Conservation (phyloP, 768 basidiomycete genomes). For the Tulasnella sp. region DNA sequence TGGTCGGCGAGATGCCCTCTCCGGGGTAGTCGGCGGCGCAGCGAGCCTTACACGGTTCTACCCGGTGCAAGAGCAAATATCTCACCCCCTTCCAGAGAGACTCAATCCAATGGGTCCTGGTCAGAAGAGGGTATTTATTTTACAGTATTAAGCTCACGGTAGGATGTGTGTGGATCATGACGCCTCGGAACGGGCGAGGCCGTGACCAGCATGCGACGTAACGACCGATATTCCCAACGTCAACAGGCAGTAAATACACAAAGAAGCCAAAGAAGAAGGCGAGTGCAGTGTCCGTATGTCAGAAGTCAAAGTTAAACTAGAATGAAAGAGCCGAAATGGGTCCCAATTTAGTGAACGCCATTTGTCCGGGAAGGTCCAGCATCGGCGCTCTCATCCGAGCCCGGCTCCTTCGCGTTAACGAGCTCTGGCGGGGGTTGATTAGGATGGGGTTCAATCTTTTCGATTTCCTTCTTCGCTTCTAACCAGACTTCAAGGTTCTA, state of each 20-base stretch:
- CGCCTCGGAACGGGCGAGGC: too few relatives aligned
- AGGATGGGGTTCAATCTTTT: constrained; percentile 86
- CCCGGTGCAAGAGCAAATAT: too few relatives aligned
- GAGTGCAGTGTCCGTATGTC: neutral
- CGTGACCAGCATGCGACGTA: neutral
- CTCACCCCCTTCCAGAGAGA: too few relatives aligned
- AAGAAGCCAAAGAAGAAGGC: neutral
- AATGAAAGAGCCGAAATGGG: neutral
- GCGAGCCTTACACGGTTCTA: too few relatives aligned
- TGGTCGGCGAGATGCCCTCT: neutral
- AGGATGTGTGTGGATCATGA: neutral
- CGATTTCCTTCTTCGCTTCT: constrained; percentile 88
- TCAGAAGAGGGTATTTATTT: neutral
- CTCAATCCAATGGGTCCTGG: too few relatives aligned
- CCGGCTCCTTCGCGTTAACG: neutral
- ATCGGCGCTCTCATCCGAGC: neutral
- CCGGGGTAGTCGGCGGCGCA: neutral
- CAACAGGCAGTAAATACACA: neutral
- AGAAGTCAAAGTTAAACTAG: neutral
- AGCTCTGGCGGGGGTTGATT: constrained; percentile 47
- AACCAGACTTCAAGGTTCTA: constrained; percentile 98
- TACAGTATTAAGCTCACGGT: neutral
- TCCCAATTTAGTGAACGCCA: neutral
- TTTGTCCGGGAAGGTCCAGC: neutral
- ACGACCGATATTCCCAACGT: neutral